phyloP scores from a whole-genome alignment of 1,284 basidiomycete species.

The Tetrapyrgos nigripes region DNA sequence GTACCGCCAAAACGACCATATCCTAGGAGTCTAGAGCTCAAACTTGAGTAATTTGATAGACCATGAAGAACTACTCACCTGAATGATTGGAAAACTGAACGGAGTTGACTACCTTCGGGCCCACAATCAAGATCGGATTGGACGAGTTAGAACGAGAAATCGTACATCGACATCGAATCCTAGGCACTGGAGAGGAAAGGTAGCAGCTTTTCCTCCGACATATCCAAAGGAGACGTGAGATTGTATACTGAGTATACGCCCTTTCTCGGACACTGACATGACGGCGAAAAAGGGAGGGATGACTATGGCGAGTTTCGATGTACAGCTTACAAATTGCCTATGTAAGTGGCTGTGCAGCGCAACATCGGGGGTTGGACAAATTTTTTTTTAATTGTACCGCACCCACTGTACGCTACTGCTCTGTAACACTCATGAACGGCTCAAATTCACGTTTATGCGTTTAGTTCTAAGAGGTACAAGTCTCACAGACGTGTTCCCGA shows the following conservation, averaged over 20 bases:
- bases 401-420: too few relatives aligned
- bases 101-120: constrained; percentile 86
- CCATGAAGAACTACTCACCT: constrained; percentile 52
- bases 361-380: too few relatives aligned
- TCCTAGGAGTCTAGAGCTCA: constrained; percentile 52
- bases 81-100: constrained; percentile 97
- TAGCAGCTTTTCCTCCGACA: constrained; percentile 94
- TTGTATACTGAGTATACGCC: constrained; percentile 82
- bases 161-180: constrained; percentile 93
- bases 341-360: too few relatives aligned
- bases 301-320: too few relatives aligned
- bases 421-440: too few relatives aligned
- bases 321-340: too few relatives aligned
- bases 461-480: constrained; percentile 33
- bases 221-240: constrained; percentile 96
- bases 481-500: constrained; percentile 35
- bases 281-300: background rate
- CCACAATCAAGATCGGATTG: background rate
- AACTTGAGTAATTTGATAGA: background rate
- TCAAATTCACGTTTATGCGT: constrained; percentile 28
- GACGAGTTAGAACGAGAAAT: background rate
- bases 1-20: constrained; percentile 81
- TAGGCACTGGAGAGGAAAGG: constrained; percentile 93
- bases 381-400: too few relatives aligned
- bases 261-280: constrained; percentile 15